Evolutionary conservation across 2,329 filamentous ascomycete genomes (phyloP).

Genomic region (Ophiocordyceps camponoti-saundersi): DNA sequence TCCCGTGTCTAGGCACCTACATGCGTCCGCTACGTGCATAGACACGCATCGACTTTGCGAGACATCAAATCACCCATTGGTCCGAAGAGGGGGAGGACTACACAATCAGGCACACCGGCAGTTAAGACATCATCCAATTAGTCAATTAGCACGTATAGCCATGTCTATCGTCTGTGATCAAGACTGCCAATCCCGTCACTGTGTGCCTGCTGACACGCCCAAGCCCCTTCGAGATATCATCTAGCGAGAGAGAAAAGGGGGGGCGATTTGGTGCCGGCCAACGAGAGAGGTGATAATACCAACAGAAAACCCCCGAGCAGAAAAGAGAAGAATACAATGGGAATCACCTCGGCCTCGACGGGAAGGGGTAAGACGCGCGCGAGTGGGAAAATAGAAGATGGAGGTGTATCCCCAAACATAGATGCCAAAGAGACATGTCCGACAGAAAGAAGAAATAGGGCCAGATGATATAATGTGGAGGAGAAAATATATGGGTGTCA

Average conservation of each 20-base stretch:
- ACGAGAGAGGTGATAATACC: no score
- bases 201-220: constrained; percentile 5
- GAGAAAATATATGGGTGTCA: background rate
- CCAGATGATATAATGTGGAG: background rate
- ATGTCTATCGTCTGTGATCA: constrained; percentile 7
- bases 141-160: constrained; percentile 8
- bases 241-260: constrained; percentile 1
- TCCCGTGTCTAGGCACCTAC: no score
- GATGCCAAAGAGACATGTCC: background rate
- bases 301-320: no score
- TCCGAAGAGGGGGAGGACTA: no score
- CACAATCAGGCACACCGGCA: background rate
- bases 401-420: background rate
- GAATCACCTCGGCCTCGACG: background rate
- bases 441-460: background rate
- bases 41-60: no score
- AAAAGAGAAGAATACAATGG: background rate
- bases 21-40: no score
- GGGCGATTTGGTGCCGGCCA: no score
- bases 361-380: background rate
- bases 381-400: background rate
- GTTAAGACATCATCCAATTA: constrained; percentile 5
- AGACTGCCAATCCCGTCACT: constrained; percentile 3
- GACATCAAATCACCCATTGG: no score
- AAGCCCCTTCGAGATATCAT: constrained; percentile 2